A percentile compares a stretch with the other conserved stretches of the same genome.
phyloP scores from a whole-genome alignment of 2,329 filamentous ascomycete species.

The Aureobasidium zeae region DNA sequence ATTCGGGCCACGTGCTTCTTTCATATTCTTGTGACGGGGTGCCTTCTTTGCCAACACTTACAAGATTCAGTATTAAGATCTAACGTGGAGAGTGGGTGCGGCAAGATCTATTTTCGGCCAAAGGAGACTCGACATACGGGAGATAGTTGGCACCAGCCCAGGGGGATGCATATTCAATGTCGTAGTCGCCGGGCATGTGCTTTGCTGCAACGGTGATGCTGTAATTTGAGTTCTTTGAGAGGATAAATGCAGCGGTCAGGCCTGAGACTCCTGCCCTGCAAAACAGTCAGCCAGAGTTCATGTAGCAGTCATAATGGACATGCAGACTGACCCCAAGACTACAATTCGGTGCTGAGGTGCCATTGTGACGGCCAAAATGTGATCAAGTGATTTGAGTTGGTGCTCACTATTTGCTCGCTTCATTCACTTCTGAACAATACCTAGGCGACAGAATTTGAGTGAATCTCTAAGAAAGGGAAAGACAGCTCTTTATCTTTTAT shows the following conservation, averaged over 20 bases:
- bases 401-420: no score
- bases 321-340: slow-evolving; percentile 38
- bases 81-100: no score
- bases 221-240: slow-evolving; percentile 48
- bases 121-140: slow-evolving; percentile 35
- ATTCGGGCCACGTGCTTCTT: slow-evolving; percentile 37
- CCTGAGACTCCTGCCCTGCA: slow-evolving; percentile 51
- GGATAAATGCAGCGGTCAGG: slow-evolving; percentile 54
- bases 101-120: no score
- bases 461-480: no score
- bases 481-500: no score
- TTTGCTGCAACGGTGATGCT: slow-evolving; percentile 67
- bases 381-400: slow-evolving; percentile 8
- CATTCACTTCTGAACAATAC: no score
- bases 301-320: no score
- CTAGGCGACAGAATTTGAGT: no score
- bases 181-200: slow-evolving; percentile 89
- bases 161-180: slow-evolving; percentile 80
- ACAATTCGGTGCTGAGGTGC: slow-evolving; percentile 31
- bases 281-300: background rate
- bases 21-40: slow-evolving; percentile 34
- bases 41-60: slow-evolving; percentile 33
- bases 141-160: slow-evolving; percentile 79
- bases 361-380: slow-evolving; percentile 2
- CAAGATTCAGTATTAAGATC: slow-evolving; percentile 13